These are phyloP conservation scores for Fusarium succisae DNA, from an alignment of 2,329 filamentous ascomycete genomes.

Conservation along the genomic window DNA sequence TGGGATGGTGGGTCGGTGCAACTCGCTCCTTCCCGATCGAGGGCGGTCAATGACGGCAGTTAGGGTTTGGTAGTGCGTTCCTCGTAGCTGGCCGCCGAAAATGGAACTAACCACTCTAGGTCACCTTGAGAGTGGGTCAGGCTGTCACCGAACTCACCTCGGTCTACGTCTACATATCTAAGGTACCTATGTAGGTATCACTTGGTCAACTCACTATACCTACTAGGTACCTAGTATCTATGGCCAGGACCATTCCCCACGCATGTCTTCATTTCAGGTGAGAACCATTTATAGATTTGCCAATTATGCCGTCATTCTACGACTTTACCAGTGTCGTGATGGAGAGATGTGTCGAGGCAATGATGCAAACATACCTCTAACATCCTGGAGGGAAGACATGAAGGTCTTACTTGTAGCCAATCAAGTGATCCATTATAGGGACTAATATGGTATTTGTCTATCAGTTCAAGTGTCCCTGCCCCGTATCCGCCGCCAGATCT, in stretches of 20 bases:
- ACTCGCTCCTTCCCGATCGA: neutral
- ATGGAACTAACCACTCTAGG: neutral
- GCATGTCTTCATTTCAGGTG: neutral
- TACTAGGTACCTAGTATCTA: neutral
- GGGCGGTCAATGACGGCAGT: conserved; percentile 5
- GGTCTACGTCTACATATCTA: neutral
- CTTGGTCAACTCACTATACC: neutral
- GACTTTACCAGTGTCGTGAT: neutral
- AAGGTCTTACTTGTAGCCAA: neutral
- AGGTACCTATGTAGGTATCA: neutral
- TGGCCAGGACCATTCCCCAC: neutral
- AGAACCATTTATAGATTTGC: neutral
- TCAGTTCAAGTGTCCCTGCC: conserved; percentile 16
- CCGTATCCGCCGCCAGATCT: conserved; percentile 13
- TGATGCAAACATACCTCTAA: neutral
- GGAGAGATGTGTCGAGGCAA: neutral
- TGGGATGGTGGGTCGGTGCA: conserved; percentile 19
- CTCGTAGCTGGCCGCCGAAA: neutral
- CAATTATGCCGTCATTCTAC: neutral
- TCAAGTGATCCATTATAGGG: neutral
- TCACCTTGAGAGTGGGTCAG: neutral
- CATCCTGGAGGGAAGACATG: neutral
- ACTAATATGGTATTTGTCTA: conserved; percentile 29
- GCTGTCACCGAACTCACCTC: conserved; percentile 11
- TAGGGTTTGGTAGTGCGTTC: neutral